Evolutionary conservation across 2,329 filamentous ascomycete genomes (phyloP).

Genomic region (Pseudogymnoascus sp.): DNA sequence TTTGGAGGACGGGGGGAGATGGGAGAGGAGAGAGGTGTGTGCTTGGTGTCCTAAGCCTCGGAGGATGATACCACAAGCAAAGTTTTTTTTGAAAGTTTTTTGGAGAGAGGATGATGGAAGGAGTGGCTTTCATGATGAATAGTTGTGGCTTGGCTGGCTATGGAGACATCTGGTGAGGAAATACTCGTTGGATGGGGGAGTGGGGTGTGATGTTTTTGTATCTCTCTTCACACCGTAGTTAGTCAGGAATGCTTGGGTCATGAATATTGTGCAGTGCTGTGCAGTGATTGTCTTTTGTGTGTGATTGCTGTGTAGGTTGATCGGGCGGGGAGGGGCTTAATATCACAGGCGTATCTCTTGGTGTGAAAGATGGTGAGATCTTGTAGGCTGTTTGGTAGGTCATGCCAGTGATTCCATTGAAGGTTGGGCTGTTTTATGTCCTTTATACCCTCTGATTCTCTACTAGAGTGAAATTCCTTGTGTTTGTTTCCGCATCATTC

Average conservation of each 20-base stretch:
- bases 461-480: background rate
- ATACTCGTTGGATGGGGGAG: background rate
- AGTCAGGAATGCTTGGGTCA: conserved; percentile 4
- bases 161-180: background rate
- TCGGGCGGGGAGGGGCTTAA: background rate
- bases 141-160: conserved; percentile 1
- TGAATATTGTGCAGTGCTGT: background rate
- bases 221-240: background rate
- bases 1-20: background rate
- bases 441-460: background rate
- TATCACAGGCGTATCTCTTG: background rate
- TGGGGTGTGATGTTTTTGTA: conserved; percentile 1
- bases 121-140: background rate
- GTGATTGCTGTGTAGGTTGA: background rate
- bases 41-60: conserved; percentile 8
- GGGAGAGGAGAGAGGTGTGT: background rate
- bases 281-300: background rate
- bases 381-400: background rate
- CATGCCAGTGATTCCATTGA: background rate
- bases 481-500: background rate
- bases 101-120: background rate
- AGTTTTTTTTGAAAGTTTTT: background rate
- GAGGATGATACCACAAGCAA: conserved; percentile 9
- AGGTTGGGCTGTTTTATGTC: background rate
- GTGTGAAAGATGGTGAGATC: background rate